Base-by-base conservation (phyloP, 2,329 filamentous ascomycete genomes). In the Neophaeococcomyces mojaviensis region DNA sequence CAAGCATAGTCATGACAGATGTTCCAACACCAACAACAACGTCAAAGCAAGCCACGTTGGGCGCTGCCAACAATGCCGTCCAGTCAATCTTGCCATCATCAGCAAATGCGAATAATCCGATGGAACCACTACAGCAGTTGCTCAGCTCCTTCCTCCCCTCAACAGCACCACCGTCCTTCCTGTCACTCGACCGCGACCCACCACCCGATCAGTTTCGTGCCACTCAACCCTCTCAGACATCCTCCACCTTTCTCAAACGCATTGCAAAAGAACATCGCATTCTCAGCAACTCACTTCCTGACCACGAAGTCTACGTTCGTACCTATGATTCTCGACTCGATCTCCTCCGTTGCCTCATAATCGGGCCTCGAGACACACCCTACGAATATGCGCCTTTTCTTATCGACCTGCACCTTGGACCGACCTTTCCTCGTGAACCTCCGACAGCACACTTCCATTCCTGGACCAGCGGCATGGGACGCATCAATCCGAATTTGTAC, bases 401-500 rank as follows among this genome's bases (percentile, higher is more conserved):
- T n/a, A 69, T 81, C 50, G 78, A 81, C 59, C 67, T 81, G 44
- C 66, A 74, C 49, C 68, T 81, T 16, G 62, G 64, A 8, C 56
- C 67, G 0, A 55, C 61, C 1, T 82, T 75, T 50, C 78, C 78
- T 1, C 59, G 61, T n/a, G 57, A 62, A 2, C 73, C 78, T 2
- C 78, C 78, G 0, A 59, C 64, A n/a, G 71, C 71, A 1, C 74
- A 69, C 59, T 82, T 81, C 59, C 76, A 81, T 58, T 76, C 71
- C 41, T 81, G 77, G 76, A 76, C 73, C 0, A 60, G 66, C 45
- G 69, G 70, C 1, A 59, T 69, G 18, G 74, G 73, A 1, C 65
- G 68, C n/a, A 65, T 81, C 19, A 82, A 81, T 51, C 78, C 78
- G 0, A 82, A 82, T 52, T 60, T 82, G 1, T 81, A 81, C 58